Conservation (phyloP, 1,284 basidiomycete genomes). For the Athelia psychrophila region DNA sequence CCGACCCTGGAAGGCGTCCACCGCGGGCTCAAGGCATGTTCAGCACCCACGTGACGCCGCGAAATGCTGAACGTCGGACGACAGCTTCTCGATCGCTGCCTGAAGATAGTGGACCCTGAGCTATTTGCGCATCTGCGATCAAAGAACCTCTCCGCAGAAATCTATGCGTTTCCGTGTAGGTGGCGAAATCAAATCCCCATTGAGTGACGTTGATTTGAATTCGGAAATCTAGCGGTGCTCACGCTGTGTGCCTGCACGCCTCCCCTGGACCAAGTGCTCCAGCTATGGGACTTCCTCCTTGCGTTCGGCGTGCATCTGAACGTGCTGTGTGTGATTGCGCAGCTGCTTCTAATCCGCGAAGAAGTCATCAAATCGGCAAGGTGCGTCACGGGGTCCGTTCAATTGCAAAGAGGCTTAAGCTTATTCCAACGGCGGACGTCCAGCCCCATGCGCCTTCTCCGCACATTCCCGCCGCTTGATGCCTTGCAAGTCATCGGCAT, state of each 20-base stretch:
- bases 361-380: slow-evolving; percentile 84
- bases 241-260: slow-evolving; percentile 97
- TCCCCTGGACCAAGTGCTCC: slow-evolving; percentile 90
- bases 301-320: slow-evolving; percentile 97
- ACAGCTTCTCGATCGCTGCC: slow-evolving; percentile 88
- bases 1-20: slow-evolving; percentile 95
- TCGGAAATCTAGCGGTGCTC: slow-evolving; percentile 68
- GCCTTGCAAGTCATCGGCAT: slow-evolving; percentile 88
- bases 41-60: slow-evolving; percentile 2
- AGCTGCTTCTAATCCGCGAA: slow-evolving; percentile 85
- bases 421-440: slow-evolving; percentile 2
- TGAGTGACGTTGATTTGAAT: neutral
- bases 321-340: slow-evolving; percentile 94
- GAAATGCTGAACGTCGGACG: neutral
- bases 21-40: slow-evolving; percentile 81
- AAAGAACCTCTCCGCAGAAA: slow-evolving; percentile 95
- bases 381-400: slow-evolving; percentile 39
- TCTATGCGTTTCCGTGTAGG: slow-evolving; percentile 94
- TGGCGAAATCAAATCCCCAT: slow-evolving; percentile 4
- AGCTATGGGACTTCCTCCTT: slow-evolving; percentile 96
- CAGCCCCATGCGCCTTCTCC: slow-evolving; percentile 92
- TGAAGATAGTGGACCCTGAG: slow-evolving; percentile 88
- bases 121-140: slow-evolving; percentile 80
- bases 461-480: slow-evolving; percentile 92
- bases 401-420: neutral